phyloP scores from a whole-genome alignment of 768 basidiomycete genomes.

The Auriculariales sp. region DNA sequence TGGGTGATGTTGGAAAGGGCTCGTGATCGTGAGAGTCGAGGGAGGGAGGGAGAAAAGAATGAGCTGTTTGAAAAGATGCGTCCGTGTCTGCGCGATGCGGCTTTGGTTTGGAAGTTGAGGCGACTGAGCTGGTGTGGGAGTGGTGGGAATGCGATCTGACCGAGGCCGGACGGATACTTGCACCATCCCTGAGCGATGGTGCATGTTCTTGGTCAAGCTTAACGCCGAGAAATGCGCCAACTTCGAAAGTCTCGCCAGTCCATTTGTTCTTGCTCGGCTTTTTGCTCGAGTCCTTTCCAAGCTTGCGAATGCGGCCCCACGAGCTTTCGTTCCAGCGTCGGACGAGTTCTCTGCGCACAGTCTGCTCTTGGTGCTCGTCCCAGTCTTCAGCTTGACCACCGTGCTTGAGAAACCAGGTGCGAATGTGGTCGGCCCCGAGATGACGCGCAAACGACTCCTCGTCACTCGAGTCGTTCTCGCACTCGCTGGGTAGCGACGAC shows the following conservation, averaged over 20 bases:
- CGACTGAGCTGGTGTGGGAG: conserved; percentile 10
- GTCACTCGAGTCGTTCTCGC: conserved; percentile 17
- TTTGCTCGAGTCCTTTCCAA: conserved; percentile 20
- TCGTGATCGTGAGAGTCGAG: not conserved
- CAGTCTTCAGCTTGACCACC: conserved; percentile 58
- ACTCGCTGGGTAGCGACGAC: conserved; percentile 5
- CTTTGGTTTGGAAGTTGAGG: not conserved
- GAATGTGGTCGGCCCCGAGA: conserved; percentile 45
- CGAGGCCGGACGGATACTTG: conserved; percentile 12
- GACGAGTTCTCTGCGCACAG: conserved; percentile 40
- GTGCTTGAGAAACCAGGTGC: conserved; percentile 43
- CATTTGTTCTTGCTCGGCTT: conserved; percentile 23
- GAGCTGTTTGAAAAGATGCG: not conserved
- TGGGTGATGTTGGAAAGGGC: no score
- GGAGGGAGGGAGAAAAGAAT: conserved; percentile 2
- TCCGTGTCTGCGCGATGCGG: not conserved
- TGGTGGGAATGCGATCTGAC: conserved; percentile 16
- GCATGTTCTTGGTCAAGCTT: conserved; percentile 26
- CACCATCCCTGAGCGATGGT: conserved; percentile 5
- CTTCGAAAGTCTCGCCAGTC: conserved; percentile 64
- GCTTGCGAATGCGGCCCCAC: conserved; percentile 19
- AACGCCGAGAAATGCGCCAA: conserved; percentile 49
- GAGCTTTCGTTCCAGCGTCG: conserved; percentile 50
- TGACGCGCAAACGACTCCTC: conserved; percentile 24
- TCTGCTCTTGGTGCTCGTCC: conserved; percentile 38